phyloP scores from a whole-genome alignment of 2,329 filamentous ascomycete species.

The Scedosporium dehoogii region DNA sequence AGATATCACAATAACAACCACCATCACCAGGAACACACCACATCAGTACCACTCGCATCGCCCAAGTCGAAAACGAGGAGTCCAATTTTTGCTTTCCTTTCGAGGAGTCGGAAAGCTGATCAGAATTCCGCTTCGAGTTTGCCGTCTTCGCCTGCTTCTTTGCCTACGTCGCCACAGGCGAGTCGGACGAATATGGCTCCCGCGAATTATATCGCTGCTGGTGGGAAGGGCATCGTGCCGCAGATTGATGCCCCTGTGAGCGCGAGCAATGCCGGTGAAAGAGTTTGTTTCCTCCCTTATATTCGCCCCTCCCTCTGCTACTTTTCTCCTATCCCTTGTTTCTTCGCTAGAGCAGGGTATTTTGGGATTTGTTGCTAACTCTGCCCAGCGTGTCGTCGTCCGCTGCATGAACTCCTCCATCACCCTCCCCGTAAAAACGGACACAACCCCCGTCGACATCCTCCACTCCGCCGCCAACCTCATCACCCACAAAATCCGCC shows the following conservation, averaged over 20 bases:
- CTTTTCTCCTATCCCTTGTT: too few species aligned
- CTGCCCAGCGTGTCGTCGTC: conserved; percentile 54
- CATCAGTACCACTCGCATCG: not conserved
- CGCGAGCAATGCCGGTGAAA: conserved; percentile 69
- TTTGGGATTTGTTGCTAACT: conserved; percentile 1
- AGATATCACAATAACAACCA: conserved; percentile 16
- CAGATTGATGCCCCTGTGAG: conserved; percentile 68
- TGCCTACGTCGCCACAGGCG: not conserved
- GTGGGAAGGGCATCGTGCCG: conserved; percentile 35
- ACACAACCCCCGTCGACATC: conserved; percentile 67
- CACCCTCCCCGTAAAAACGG: conserved; percentile 59
- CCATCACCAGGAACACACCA: conserved; percentile 21
- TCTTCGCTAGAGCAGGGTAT: not conserved
- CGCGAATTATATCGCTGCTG: conserved; percentile 26
- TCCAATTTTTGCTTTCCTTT: conserved; percentile 34
- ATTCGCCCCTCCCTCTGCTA: conserved; percentile 5
- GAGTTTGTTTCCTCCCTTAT: conserved; percentile 42
- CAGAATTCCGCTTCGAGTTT: not conserved
- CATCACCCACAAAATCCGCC: conserved; percentile 54
- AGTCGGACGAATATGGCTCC: not conserved
- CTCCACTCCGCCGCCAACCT: conserved; percentile 55
- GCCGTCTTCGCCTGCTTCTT: not conserved
- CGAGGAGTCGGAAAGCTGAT: conserved; percentile 29
- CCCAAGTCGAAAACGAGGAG: conserved; percentile 22
- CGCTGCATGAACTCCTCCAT: conserved; percentile 61